Conservation (phyloP, 176 grass and related monocot genomes). For the Pharus latifolius region DNA sequence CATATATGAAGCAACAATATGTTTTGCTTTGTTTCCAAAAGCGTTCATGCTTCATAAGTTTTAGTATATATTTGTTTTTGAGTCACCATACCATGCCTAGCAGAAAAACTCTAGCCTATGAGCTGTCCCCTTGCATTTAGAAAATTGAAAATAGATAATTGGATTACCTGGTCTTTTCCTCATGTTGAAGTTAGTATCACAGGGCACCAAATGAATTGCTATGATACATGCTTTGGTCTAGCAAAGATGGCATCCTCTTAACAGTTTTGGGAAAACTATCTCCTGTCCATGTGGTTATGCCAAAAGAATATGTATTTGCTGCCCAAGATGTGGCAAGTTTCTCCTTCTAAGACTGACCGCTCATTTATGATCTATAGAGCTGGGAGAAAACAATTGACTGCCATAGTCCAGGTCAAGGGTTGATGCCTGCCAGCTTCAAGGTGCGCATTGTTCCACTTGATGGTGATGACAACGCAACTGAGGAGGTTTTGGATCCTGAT, state of each 20-base stretch:
- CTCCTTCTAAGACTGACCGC: background rate
- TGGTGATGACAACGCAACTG: constrained; percentile 49
- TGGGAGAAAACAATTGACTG: constrained; percentile 98
- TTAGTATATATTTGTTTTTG: too few species aligned
- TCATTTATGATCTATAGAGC: constrained; percentile 36
- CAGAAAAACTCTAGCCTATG: too few species aligned
- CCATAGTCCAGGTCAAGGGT: constrained; percentile 77
- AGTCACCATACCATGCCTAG: too few species aligned
- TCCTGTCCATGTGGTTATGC: background rate
- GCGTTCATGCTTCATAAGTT: too few species aligned
- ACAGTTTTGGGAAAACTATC: background rate
- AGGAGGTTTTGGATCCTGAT: constrained; percentile 88
- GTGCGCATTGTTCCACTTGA: constrained; percentile 64
- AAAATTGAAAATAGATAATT: too few species aligned
- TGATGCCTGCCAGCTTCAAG: constrained; percentile 93
- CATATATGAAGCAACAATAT: too few species aligned
- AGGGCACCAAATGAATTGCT: too few species aligned
- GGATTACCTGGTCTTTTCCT: too few species aligned
- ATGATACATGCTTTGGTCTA: background rate
- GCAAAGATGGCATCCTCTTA: background rate
- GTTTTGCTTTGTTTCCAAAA: too few species aligned
- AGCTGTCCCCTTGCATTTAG: too few species aligned
- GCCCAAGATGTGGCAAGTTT: background rate
- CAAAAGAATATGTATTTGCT: background rate
- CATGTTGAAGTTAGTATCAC: too few species aligned